These are phyloP conservation scores for Striga asiatica DNA, from an alignment of 257 asterid species.

Conservation along the genomic window DNA sequence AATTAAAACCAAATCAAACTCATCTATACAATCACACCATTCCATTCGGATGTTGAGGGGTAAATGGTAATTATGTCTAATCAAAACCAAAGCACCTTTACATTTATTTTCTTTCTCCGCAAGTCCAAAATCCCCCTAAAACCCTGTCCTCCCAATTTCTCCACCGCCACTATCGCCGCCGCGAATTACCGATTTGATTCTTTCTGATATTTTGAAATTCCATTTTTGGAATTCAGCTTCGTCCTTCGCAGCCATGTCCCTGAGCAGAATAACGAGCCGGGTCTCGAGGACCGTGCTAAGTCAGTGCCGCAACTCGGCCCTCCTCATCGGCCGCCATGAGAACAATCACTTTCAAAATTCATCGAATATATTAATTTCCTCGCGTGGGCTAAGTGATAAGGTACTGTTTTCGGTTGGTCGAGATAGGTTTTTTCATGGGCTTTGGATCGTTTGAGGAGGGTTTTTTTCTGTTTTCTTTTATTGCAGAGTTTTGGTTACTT, in stretches of 20 bases:
- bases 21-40: too few relatives aligned
- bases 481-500: too few relatives aligned
- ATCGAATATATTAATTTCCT: slow-evolving; percentile 23
- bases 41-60: too few relatives aligned
- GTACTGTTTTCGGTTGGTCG: slow-evolving; percentile 18
- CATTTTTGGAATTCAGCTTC: neutral
- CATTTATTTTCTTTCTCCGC: slow-evolving; percentile 30
- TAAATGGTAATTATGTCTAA: too few relatives aligned
- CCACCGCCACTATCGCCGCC: slow-evolving; percentile 14
- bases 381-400: slow-evolving; percentile 22
- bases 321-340: slow-evolving; percentile 25
- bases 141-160: slow-evolving; percentile 15
- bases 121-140: slow-evolving; percentile 26
- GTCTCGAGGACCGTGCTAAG: slow-evolving; percentile 31
- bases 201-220: neutral
- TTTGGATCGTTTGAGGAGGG: neutral
- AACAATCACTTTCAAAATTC: slow-evolving; percentile 16
- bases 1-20: too few relatives aligned
- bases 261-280: slow-evolving; percentile 40
- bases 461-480: too few relatives aligned
- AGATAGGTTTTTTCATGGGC: slow-evolving; percentile 22
- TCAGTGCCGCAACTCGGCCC: slow-evolving; percentile 39
- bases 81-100: too few relatives aligned
- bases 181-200: neutral
- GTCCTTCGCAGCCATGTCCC: slow-evolving; percentile 29